Evolutionary conservation across 352 stramenopile genomes (phyloP), one percentile per base, ranked within the genome.

Genomic region (Hyaloperonospora arabidopsidis): DNA sequence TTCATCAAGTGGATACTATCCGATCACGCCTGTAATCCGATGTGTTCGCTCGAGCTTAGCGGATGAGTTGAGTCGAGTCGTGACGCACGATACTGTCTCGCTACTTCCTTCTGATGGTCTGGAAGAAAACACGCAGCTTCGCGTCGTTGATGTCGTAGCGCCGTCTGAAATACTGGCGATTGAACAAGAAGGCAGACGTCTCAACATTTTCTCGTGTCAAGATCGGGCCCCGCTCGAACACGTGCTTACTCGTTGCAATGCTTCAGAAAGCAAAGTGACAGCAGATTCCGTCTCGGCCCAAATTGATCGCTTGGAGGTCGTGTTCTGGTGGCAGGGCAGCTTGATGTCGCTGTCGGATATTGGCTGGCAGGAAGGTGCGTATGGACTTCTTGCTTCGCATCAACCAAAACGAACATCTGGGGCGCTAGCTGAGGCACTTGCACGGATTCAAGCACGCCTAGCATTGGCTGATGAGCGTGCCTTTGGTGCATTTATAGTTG

Each of bases 21-120:
- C 67, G 13, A 59, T 79, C 36, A 79, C 72, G 12, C 68, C 72
- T 0, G 63, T 83, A n/a, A 38, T 83, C 25, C 70, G 50, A 4
- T 75, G 63, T 49, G 59, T 72, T 23, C 23, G 48, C 22, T 51
- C 41, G 10, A 54, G 29, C n/a, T 19, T 51, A 18, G 49, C 29
- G 1, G 47, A 54, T 1, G 13, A 36, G 23, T 12, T 60, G 18
- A 57, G 41, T 15, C 44, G 65, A 41, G 21, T 67, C 11, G 43
- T 57, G 22, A 56, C 39, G 46, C 71, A 67, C 22, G 54, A 67
- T n/a, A 28, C 62, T 21, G 67, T 65, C 0, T 62, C 65, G 21
- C 34, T 50, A 15, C 14, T 54, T 13, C 19, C 15, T 15, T 35
- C 48, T 10, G 38, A 59, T 0, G 19, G 21, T n/a, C 14, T 14